Evolutionary conservation across 208 protist genomes (phyloP), one percentile per base, ranked within the genome.

Genomic region (Sergeia podlipaevii): DNA sequence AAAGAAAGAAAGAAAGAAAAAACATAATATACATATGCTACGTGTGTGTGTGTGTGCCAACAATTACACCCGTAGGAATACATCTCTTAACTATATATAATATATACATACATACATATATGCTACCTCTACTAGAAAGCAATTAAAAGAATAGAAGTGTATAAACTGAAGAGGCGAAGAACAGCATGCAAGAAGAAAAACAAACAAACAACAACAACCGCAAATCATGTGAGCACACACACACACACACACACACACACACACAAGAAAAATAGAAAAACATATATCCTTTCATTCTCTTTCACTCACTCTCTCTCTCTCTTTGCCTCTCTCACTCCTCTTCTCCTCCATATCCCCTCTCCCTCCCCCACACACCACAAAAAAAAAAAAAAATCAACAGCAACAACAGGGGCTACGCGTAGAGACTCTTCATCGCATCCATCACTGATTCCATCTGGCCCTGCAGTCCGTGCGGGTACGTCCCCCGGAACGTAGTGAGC

Each of bases 371-470:
- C 21, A 52, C 37, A 61, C 24, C 17, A 11, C 17, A 21, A 61
- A 51, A 4, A 23, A 34, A 37, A 13, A 17, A 62, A n/a, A 41
- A 11, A 53, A 53, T 27, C 46, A 13, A 63, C 36, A 63, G 34
- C 37, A 46, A 39, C 27, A 63, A 46, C 29, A 20, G 10, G 7
- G 1, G 2, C 43, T 58, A 70, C 3, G 52, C 67, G 51, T 74
- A 74, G 20, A 74, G 60, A 37, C 60, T 65, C 10, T 26, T 54
- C 48, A 8, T 21, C 48, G 34, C 57, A 21, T 62, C 52, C 51
- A 42, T 77, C 32, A 74, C 59, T 26, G 59, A 59, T 44, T 70
- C 73, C n/a, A 76, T 45, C 41, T 71, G 55, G 4, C 59, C 57
- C 20, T 68, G 49, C 38, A 76, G 49, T n/a, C 36, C 74, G 66